phyloP scores from a whole-genome alignment of 179 eudicot genomes.

The Silene noctiflora region DNA sequence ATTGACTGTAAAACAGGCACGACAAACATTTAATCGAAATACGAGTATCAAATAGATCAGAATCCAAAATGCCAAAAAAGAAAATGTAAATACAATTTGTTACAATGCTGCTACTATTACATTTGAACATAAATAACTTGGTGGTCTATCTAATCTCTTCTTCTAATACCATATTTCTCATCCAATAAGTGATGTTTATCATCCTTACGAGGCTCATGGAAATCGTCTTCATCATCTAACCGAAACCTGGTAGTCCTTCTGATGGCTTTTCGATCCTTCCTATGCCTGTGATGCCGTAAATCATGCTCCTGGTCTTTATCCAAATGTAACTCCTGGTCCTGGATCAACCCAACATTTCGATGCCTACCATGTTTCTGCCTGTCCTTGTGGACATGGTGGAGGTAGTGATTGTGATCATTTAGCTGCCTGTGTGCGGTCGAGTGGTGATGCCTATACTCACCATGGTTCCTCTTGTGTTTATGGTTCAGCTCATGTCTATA shows the following conservation, averaged over 20 bases:
- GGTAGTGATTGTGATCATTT: constrained; percentile 27
- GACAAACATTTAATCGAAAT: too few relatives aligned
- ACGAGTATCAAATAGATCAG: too few relatives aligned
- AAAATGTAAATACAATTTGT: too few relatives aligned
- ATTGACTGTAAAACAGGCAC: too few relatives aligned
- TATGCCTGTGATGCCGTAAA: constrained; percentile 25
- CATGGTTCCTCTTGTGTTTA: constrained; percentile 23
- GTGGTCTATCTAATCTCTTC: constrained; percentile 6
- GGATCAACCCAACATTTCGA: too few relatives aligned
- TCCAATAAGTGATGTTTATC: constrained; percentile 5
- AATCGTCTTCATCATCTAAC: constrained; percentile 17
- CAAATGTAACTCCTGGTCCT: not conserved
- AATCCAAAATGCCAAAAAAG: too few relatives aligned
- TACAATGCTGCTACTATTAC: too few relatives aligned
- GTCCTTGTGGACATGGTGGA: constrained; percentile 33
- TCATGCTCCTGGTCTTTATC: constrained; percentile 22
- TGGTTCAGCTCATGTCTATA: constrained; percentile 36
- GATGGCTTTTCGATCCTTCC: constrained; percentile 18
- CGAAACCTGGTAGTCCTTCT: constrained; percentile 17
- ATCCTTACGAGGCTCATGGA: constrained; percentile 17
- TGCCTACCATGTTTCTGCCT: constrained; percentile 24
- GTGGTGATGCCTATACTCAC: constrained; percentile 23
- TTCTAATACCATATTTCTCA: constrained; percentile 10
- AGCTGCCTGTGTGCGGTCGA: constrained; percentile 1
- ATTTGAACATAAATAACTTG: not conserved